phyloP scores from a whole-genome alignment of 2,329 filamentous ascomycete species.

The Phaeosphaeriaceae sp. region DNA sequence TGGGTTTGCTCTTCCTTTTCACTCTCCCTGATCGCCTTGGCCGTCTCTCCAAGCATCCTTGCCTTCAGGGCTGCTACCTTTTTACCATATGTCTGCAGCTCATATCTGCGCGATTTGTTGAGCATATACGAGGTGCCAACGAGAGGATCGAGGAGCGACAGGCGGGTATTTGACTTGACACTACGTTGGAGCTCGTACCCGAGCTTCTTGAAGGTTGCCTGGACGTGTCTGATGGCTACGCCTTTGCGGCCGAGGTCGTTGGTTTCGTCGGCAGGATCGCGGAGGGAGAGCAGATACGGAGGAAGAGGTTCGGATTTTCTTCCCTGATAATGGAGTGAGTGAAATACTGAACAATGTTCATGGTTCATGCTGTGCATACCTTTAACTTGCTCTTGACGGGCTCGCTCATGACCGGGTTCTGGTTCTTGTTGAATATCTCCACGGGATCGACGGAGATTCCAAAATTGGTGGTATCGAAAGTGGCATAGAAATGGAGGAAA shows the following conservation, averaged over 20 bases:
- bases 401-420: slow-evolving; percentile 25
- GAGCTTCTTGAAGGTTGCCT: slow-evolving; percentile 49
- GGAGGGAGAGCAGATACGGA: slow-evolving; percentile 57
- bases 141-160: slow-evolving; percentile 25
- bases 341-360: neutral
- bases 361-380: slow-evolving; percentile 13
- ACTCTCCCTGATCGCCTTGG: slow-evolving; percentile 20
- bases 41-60: slow-evolving; percentile 10
- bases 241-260: slow-evolving; percentile 64
- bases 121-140: slow-evolving; percentile 30
- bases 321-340: slow-evolving; percentile 21
- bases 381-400: slow-evolving; percentile 19
- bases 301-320: slow-evolving; percentile 24
- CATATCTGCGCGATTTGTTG: slow-evolving; percentile 17
- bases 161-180: slow-evolving; percentile 18
- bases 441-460: slow-evolving; percentile 61
- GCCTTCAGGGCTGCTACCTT: slow-evolving; percentile 5
- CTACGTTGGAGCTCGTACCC: slow-evolving; percentile 16
- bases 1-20: neutral
- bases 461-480: slow-evolving; percentile 53
- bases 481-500: slow-evolving; percentile 59
- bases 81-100: slow-evolving; percentile 21
- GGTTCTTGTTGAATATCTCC: slow-evolving; percentile 50
- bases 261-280: slow-evolving; percentile 65
- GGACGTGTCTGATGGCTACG: slow-evolving; percentile 59